Evolutionary conservation across 2,329 filamentous ascomycete species (phyloP), one percentile per base, ranked within the genome.

Genomic region (Epichloe elymi): DNA sequence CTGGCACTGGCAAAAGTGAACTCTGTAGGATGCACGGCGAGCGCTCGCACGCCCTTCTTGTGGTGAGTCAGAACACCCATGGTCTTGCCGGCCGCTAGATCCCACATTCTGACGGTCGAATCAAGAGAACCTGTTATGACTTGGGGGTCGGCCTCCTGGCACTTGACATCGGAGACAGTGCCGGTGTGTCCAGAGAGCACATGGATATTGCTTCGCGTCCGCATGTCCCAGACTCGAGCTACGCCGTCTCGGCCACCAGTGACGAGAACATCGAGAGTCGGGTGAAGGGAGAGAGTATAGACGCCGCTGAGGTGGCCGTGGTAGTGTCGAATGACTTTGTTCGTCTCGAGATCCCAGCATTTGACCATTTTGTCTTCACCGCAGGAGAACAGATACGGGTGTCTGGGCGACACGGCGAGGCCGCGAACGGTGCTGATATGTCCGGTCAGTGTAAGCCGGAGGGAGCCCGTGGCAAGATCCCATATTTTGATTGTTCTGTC

Each of bases 361-460:
- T 98, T 98, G 55, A 98, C 93, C 90, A 96, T 96, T 74, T 98
- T 98, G 67, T 98, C 93, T 69, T 98, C 93, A 53, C 88, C 94
- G 63, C 93, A 98, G 11, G 89, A 95, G 69, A 98, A 98, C 10
- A 98, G 78, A 64, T 98, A 98, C 0, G 93, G 94, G 69, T 98
- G 93, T 45, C 93, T 76, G 15, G 90, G 87, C 19, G 88, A 95
- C 7, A 98, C 88, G 0, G 91, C 93, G 46, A 98, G 76, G 2
- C 93, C 93, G 49, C 90, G 83, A 1, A 96, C 90, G 4, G 88
- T 94, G 46, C 88, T 94, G 61, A 95, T 96, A 68, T 96, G 91
- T 37, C 91, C 91, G 2, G 91, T 97, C 54, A 97, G 71, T 0
- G 91, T 96, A 56, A 97, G 71, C 52, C 83, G 79, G 56, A 96